phyloP scores from a whole-genome alignment of 2,329 filamentous ascomycete species.

The Trichoderma koningii region DNA sequence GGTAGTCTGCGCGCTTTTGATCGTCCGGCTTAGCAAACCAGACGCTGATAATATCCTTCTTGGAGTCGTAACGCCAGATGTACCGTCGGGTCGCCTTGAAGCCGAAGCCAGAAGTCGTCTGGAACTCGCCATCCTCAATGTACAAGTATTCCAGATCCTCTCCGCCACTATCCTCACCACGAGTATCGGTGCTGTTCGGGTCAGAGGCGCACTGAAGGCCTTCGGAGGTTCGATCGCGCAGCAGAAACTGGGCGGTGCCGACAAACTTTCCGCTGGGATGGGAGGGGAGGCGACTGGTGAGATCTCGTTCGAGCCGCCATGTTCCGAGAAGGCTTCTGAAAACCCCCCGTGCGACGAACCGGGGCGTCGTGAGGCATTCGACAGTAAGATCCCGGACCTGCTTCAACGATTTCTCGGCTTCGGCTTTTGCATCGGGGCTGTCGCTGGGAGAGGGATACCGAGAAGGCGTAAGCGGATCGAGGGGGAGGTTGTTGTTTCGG shows the following conservation, averaged over 20 bases:
- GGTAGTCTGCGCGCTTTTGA: conserved; percentile 63
- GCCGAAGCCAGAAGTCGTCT: conserved; percentile 54
- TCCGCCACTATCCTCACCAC: conserved; percentile 35
- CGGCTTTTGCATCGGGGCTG: conserved; percentile 41
- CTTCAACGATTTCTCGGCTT: conserved; percentile 48
- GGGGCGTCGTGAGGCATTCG: conserved; percentile 46
- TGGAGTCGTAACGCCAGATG: conserved; percentile 69
- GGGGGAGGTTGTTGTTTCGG: conserved; percentile 44
- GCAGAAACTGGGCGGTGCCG: conserved; percentile 66
- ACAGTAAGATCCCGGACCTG: conserved; percentile 49
- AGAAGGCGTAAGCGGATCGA: conserved; percentile 60
- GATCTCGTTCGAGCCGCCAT: conserved; percentile 64
- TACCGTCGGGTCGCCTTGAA: conserved; percentile 68
- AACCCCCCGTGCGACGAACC: conserved; percentile 65
- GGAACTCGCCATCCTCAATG: conserved; percentile 67
- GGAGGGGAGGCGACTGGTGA: conserved; percentile 55
- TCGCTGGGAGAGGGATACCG: conserved; percentile 50
- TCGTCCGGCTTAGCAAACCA: conserved; percentile 74
- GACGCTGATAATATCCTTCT: conserved; percentile 62
- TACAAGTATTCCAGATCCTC: conserved; percentile 65
- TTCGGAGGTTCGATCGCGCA: conserved; percentile 60
- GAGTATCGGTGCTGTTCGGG: background rate
- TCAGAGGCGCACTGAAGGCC: conserved; percentile 44
- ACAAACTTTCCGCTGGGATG: conserved; percentile 66
- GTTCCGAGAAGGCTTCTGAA: conserved; percentile 71